Evolutionary conservation across 306 rosid genomes (phyloP).

Genomic region (Vachellia collinsii): DNA sequence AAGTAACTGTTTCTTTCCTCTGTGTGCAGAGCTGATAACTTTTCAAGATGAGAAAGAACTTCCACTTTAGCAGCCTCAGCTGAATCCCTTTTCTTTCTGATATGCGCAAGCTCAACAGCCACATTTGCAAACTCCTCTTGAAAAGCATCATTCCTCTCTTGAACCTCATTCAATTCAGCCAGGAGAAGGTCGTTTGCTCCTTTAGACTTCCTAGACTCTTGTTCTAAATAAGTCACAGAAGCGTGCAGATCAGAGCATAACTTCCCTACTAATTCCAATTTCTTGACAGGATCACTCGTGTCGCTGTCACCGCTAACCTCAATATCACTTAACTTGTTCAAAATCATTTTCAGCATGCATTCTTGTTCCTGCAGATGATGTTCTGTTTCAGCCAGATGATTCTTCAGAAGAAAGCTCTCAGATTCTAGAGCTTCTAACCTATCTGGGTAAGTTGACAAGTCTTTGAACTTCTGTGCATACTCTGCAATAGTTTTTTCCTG

Average conservation of each 20-base stretch:
- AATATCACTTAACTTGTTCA: slow-evolving; percentile 51
- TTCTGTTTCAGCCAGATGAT: slow-evolving; percentile 65
- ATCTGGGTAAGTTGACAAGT: slow-evolving; percentile 64
- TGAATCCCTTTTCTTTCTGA: slow-evolving; percentile 68
- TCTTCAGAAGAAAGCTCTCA: slow-evolving; percentile 63
- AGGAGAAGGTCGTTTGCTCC: slow-evolving; percentile 90
- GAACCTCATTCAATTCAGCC: slow-evolving; percentile 95
- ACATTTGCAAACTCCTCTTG: slow-evolving; percentile 83
- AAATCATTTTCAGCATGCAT: slow-evolving; percentile 38
- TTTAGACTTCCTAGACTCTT: slow-evolving; percentile 68
- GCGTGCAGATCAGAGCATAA: slow-evolving; percentile 57
- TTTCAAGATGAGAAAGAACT: slow-evolving; percentile 71
- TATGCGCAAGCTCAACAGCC: slow-evolving; percentile 59
- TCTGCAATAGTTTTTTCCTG: slow-evolving; percentile 59
- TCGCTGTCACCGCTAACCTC: slow-evolving; percentile 59
- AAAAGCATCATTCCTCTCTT: slow-evolving; percentile 91
- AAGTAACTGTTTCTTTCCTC: slow-evolving; percentile 61
- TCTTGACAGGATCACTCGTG: slow-evolving; percentile 68
- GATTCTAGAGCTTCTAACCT: slow-evolving; percentile 77
- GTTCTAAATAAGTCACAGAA: slow-evolving; percentile 63
- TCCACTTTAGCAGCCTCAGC: slow-evolving; percentile 75
- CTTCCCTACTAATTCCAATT: slow-evolving; percentile 67
- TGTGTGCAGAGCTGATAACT: slow-evolving; percentile 56
- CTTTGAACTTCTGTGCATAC: slow-evolving; percentile 63
- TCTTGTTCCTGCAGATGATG: slow-evolving; percentile 69